phyloP scores from a whole-genome alignment of 2,329 filamentous ascomycete species.

The Clonostachys rhizophaga region DNA sequence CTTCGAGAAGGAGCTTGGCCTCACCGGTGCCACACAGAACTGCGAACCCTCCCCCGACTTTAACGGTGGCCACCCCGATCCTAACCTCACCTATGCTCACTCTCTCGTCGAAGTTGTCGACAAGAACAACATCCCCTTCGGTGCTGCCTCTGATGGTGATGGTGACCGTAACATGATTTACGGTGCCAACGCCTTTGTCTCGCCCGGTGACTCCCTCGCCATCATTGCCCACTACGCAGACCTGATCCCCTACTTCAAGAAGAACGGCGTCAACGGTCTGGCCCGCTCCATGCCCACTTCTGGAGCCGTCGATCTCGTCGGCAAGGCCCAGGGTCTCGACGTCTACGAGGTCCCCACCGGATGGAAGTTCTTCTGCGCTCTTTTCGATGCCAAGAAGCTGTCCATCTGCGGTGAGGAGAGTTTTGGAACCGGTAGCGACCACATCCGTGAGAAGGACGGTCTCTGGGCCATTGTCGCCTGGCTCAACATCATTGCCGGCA shows the following conservation, averaged over 20 bases:
- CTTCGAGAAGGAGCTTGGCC: conserved; percentile 88
- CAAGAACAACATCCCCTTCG: conserved; percentile 87
- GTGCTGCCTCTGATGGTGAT: conserved; percentile 93
- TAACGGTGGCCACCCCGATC: conserved; percentile 94
- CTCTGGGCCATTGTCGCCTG: conserved; percentile 96
- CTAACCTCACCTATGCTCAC: conserved; percentile 95
- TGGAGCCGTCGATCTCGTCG: conserved; percentile 90
- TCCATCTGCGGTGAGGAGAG: conserved; percentile 99
- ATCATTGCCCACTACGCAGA: conserved; percentile 98
- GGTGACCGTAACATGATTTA: conserved; percentile 99
- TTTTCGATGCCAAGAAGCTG: conserved; percentile 92
- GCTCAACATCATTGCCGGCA: conserved; percentile 96
- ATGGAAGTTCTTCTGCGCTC: conserved; percentile 98
- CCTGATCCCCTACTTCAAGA: conserved; percentile 97
- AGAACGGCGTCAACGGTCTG: conserved; percentile 91
- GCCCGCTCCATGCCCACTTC: conserved; percentile 98
- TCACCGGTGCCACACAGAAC: conserved; percentile 78
- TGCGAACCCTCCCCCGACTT: conserved; percentile 92
- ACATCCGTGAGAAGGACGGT: conserved; percentile 98
- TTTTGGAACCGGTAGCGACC: conserved; percentile 96
- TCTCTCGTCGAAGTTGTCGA: conserved; percentile 92
- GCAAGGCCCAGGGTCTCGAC: conserved; percentile 86
- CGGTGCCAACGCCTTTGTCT: conserved; percentile 93
- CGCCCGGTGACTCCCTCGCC: conserved; percentile 92
- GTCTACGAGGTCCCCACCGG: conserved; percentile 97